These are phyloP conservation scores for Pseudogymnoascus sp. DNA, from an alignment of 2,329 filamentous ascomycete genomes.

Conservation along the genomic window DNA sequence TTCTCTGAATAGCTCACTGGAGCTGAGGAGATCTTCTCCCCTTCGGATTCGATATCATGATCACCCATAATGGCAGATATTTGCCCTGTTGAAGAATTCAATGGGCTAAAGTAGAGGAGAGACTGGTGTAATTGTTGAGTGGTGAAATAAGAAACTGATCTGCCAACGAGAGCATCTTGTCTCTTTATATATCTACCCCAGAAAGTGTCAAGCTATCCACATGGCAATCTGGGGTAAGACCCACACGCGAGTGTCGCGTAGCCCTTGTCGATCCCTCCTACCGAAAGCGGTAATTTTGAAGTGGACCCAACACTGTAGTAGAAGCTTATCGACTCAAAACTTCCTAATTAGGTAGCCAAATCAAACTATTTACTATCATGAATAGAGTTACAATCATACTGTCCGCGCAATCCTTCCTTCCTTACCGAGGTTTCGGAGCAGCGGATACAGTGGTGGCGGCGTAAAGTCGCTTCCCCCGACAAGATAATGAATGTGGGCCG, in stretches of 20 bases:
- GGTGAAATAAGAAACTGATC: background rate
- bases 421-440: background rate
- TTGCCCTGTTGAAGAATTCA: background rate
- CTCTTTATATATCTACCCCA: slow-evolving; percentile 10
- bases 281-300: slow-evolving; percentile 8
- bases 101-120: background rate
- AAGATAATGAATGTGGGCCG: background rate
- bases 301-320: background rate
- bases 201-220: background rate
- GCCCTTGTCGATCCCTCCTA: background rate
- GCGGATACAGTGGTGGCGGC: background rate
- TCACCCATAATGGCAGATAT: background rate
- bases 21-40: background rate
- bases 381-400: background rate
- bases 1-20: background rate
- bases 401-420: background rate
- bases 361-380: background rate
- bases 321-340: background rate
- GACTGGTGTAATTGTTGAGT: background rate
- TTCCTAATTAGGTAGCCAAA: background rate
- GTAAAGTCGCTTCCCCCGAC: background rate
- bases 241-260: background rate
- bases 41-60: background rate
- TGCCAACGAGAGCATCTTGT: background rate
- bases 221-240: slow-evolving; percentile 10